phyloP scores from a whole-genome alignment of 2,329 filamentous ascomycete species.

The Ophiocordyceps camponoti-floridani region DNA sequence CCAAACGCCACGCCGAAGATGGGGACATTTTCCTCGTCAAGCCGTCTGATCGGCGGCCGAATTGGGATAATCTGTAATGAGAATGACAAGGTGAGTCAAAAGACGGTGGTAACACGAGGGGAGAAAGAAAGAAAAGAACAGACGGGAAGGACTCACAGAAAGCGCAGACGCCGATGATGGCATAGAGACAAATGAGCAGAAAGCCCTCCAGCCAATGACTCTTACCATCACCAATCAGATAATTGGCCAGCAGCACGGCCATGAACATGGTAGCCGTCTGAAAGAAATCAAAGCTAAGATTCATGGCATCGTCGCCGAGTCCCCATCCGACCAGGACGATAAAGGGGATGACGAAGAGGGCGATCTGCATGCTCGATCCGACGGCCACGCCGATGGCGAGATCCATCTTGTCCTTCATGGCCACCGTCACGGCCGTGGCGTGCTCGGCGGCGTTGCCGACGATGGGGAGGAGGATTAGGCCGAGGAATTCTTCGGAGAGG shows the following conservation, averaged over 20 bases:
- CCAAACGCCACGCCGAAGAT: not conserved
- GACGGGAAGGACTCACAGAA: conserved; percentile 18
- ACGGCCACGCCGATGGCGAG: conserved; percentile 55
- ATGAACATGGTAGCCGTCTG: conserved; percentile 66
- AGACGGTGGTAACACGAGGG: not conserved
- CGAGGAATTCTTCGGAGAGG: conserved; percentile 49
- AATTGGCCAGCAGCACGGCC: conserved; percentile 73
- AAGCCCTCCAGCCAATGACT: conserved; percentile 78
- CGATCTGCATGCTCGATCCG: conserved; percentile 55
- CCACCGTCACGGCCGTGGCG: conserved; percentile 52
- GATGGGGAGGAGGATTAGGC: conserved; percentile 54
- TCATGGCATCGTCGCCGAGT: conserved; percentile 43
- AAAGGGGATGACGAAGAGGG: conserved; percentile 51
- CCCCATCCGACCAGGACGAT: conserved; percentile 58
- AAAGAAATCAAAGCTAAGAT: conserved; percentile 45
- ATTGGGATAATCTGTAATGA: not conserved
- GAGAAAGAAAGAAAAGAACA: not conserved
- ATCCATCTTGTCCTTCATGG: conserved; percentile 62
- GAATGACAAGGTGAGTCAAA: not conserved
- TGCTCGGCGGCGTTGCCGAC: conserved; percentile 60
- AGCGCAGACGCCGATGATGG: conserved; percentile 50
- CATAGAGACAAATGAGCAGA: conserved; percentile 45
- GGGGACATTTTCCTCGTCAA: not conserved
- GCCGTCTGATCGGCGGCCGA: not conserved
- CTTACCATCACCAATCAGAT: conserved; percentile 67